Percentiles rank a stretch among this genome's conserved stretches.
phyloP scores from a whole-genome alignment of 257 asterid genomes.

The Ballota nigra region DNA sequence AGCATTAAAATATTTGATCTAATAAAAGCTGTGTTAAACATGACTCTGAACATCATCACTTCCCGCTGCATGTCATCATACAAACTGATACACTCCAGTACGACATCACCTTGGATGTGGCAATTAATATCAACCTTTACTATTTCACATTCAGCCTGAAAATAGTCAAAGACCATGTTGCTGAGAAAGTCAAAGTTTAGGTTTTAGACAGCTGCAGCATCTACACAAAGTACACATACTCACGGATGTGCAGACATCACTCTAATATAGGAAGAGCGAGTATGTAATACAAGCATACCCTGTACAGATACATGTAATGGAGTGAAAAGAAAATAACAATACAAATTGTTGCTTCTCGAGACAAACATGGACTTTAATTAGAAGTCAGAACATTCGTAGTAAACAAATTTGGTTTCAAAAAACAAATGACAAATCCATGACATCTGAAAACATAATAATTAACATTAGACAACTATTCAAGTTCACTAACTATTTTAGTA shows the following conservation, averaged over 20 bases:
- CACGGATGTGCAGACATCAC: conserved; percentile 1
- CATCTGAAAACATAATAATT: not conserved
- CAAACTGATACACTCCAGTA: conserved; percentile 82
- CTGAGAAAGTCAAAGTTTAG: conserved; percentile 6
- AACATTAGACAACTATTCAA: not conserved
- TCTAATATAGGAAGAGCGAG: not conserved
- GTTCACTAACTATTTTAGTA: not conserved
- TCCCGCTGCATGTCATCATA: conserved; percentile 72
- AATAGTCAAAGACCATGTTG: conserved; percentile 26
- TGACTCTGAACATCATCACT: conserved; percentile 81
- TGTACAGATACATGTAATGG: conserved; percentile 11
- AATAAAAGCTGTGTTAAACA: conserved; percentile 95
- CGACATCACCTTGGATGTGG: conserved; percentile 93
- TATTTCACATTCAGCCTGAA: conserved; percentile 82
- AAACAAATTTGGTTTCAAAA: not conserved
- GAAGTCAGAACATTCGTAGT: not conserved
- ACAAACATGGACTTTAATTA: not conserved
- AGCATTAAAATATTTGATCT: conserved; percentile 92
- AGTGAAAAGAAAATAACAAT: not conserved
- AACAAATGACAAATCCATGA: conserved; percentile 1
- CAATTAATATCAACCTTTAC: conserved; percentile 85
- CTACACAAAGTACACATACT: not conserved
- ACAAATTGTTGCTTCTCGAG: not conserved
- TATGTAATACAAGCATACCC: not conserved
- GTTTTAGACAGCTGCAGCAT: conserved; percentile 13